These are phyloP conservation scores for Colletotrichum tanaceti DNA, from an alignment of 2,329 filamentous ascomycete species.

Conservation along the genomic window DNA sequence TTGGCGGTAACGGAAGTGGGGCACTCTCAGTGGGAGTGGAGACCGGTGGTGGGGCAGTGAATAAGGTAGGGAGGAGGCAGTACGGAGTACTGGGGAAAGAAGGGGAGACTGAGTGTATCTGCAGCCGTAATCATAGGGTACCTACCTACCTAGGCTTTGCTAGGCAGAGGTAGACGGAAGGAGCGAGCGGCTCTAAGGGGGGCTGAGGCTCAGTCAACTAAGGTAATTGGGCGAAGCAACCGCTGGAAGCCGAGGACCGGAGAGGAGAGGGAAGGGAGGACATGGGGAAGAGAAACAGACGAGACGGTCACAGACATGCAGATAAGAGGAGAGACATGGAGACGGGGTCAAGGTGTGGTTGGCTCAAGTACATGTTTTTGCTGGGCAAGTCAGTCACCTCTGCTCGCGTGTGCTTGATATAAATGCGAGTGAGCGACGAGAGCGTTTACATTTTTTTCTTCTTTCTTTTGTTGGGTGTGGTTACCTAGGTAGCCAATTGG, in stretches of 20 bases:
- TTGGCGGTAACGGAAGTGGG: conserved; percentile 39
- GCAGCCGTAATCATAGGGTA: too few species aligned
- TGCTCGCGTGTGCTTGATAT: not conserved
- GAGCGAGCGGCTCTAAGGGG: too few species aligned
- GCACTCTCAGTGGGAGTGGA: conserved; percentile 23
- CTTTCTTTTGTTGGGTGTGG: not conserved
- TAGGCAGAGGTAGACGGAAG: too few species aligned
- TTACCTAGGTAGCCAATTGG: conserved; percentile 8
- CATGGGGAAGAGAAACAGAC: conserved; percentile 24
- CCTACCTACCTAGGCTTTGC: not conserved
- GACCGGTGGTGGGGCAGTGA: conserved; percentile 18
- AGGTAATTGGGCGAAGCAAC: not conserved
- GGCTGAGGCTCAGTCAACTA: too few species aligned
- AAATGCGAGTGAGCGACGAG: not conserved
- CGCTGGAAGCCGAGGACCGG: conserved; percentile 10
- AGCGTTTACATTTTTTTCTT: conserved; percentile 6
- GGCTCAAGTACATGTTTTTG: not conserved
- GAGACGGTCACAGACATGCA: not conserved
- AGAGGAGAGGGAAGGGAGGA: conserved; percentile 2
- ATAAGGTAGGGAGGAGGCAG: conserved; percentile 3
- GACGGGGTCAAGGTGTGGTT: not conserved
- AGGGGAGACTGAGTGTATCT: not conserved
- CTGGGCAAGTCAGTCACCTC: not conserved
- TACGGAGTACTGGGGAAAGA: not conserved
- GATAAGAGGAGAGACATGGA: not conserved